Evolutionary conservation across 2,329 filamentous ascomycete species (phyloP), one percentile per base, ranked within the genome.

Genomic region (Grosmannia huntii): DNA sequence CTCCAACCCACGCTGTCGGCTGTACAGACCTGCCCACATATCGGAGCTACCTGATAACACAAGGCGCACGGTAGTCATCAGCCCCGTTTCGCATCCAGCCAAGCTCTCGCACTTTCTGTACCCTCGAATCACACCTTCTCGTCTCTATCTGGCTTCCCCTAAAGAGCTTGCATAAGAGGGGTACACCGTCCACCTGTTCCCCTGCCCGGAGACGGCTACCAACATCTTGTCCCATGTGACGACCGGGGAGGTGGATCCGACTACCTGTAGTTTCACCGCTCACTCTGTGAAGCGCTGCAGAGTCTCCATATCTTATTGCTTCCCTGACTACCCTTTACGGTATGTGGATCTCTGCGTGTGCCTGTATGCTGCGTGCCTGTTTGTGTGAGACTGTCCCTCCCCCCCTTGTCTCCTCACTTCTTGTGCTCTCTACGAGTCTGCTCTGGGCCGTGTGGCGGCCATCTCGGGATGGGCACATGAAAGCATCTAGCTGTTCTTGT

Each of bases 201-300:
- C 49, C 58, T 48, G 55, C 58, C 55, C 28, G 57, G 46, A 57
- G 55, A 55, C 60, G 60, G 52, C 54, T 55, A 49, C 44, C 52
- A 56, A 62, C 56, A 66, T 60, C 61, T 62, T 63, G 65, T 67
- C 68, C 66, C 66, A 70, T 71, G 69, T 69, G 65, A 73, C 70
- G 70, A 68, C 69, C 64, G 63, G 67, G 66, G 65, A n/a, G 50
- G 53, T 57, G 54, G 59, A 55, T 64, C 64, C 65, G 64, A 66
- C 63, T 60, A 59, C 63, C 64, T 71, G 65, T 69, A 69, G 66
- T 66, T 68, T 71, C 63, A 63, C 65, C 51, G 60, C 58, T 52
- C 54, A 11, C 16, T 36, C 44, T 23, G 53, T 55, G 38, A 44
- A 27, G 19, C 31, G 16, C 31, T 36, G 51, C 28, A 31, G 51